phyloP scores from a whole-genome alignment of 306 rosid species.

The Vigna radiata region DNA sequence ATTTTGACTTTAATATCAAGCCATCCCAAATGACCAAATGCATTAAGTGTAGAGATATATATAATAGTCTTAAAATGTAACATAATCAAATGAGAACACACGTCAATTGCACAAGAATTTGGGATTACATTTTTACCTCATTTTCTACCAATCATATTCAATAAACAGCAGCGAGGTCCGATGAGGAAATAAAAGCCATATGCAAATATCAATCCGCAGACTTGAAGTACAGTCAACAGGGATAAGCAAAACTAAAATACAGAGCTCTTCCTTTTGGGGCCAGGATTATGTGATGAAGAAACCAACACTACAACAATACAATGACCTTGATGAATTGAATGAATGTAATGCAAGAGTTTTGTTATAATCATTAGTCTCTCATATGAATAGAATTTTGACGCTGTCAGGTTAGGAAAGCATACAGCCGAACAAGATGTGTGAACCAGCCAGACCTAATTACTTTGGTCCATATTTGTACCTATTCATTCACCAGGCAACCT shows the following conservation, averaged over 20 bases:
- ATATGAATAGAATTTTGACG: neutral
- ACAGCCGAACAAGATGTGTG: neutral
- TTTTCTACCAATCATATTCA: neutral
- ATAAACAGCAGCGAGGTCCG: neutral
- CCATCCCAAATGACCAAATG: neutral
- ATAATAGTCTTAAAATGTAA: neutral
- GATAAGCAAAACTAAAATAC: slow-evolving; percentile 13
- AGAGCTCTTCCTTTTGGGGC: neutral
- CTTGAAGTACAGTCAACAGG: neutral
- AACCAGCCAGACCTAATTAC: neutral
- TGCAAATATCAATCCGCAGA: neutral
- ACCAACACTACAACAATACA: neutral
- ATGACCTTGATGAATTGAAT: neutral
- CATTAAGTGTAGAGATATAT: neutral
- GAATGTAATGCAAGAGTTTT: slow-evolving; percentile 9
- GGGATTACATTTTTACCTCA: neutral
- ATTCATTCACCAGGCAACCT: slow-evolving; percentile 19
- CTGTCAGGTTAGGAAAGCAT: neutral
- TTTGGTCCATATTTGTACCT: neutral
- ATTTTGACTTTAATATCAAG: neutral
- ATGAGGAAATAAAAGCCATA: neutral
- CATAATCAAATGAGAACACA: neutral
- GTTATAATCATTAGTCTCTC: slow-evolving; percentile 2
- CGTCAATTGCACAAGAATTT: neutral
- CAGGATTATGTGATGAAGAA: slow-evolving; percentile 2